phyloP scores from a whole-genome alignment of 495 filamentous ascomycete genomes.

The Symbiotaphrina buchneri region DNA sequence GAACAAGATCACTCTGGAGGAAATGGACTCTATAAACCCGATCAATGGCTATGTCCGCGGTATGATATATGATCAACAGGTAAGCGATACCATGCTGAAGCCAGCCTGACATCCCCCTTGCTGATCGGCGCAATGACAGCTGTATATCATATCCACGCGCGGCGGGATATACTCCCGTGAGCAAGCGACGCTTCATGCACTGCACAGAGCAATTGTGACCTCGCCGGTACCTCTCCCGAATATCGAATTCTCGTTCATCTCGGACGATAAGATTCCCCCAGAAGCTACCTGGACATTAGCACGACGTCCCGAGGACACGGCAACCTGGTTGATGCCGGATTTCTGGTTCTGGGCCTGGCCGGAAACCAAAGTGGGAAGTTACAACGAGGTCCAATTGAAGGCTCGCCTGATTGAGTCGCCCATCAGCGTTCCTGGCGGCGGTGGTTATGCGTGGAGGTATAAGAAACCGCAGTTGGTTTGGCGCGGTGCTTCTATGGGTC shows the following conservation, averaged over 20 bases:
- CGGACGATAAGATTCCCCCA: constrained; percentile 25
- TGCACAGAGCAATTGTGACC: constrained; percentile 26
- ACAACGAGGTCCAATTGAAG: constrained; percentile 23
- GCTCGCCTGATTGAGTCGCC: constrained; percentile 15
- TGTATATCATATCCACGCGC: constrained; percentile 17
- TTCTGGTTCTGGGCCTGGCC: constrained; percentile 63
- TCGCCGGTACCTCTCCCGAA: constrained; percentile 29
- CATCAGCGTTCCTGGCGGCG: no score
- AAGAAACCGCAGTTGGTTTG: constrained; percentile 48
- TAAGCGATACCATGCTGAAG: constrained; percentile 5
- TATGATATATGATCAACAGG: constrained; percentile 19
- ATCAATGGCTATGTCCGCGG: constrained; percentile 18
- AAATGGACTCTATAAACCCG: constrained; percentile 12
- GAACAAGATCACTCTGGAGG: constrained; percentile 11
- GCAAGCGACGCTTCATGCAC: constrained; percentile 20
- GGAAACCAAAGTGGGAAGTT: constrained; percentile 32
- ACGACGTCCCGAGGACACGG: constrained; percentile 16
- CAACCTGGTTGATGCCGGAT: constrained; percentile 54
- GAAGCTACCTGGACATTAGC: constrained; percentile 28
- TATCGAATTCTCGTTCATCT: constrained; percentile 35
- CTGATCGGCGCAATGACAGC: constrained; percentile 4
- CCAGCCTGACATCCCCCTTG: neutral
- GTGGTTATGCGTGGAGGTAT: constrained; percentile 11
- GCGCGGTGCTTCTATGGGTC: constrained; percentile 30
- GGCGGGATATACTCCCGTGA: constrained; percentile 16